Evolutionary conservation across 2,329 filamentous ascomycete species (phyloP).

Genomic region (Hypoxylon sp.): DNA sequence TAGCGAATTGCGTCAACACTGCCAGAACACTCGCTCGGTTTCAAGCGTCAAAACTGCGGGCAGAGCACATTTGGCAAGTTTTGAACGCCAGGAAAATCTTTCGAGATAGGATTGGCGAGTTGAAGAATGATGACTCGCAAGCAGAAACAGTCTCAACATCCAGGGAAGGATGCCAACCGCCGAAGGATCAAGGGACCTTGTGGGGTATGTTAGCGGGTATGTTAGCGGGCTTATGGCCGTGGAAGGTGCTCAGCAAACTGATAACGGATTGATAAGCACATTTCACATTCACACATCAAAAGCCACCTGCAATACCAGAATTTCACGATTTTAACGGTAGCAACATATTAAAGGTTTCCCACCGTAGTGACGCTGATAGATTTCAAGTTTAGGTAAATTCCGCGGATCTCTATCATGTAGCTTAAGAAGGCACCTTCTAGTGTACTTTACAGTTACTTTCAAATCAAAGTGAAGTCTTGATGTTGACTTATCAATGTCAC

Average conservation of each 20-base stretch:
- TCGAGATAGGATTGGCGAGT: not conserved
- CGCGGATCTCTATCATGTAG: not conserved
- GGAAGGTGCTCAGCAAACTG: not conserved
- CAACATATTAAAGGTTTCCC: too few relatives aligned
- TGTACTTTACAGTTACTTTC: too few relatives aligned
- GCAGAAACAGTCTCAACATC: not conserved
- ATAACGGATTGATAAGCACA: not conserved
- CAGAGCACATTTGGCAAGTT: not conserved
- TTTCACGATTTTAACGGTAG: too few relatives aligned
- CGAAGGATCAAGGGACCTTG: not conserved
- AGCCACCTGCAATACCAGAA: not conserved
- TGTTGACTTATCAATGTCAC: not conserved
- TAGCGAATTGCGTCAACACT: conserved; percentile 40
- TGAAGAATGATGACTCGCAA: not conserved
- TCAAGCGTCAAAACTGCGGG: not conserved
- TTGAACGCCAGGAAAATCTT: not conserved
- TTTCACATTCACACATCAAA: too few relatives aligned
- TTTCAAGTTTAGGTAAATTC: not conserved
- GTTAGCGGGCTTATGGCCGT: not conserved
- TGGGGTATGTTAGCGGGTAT: not conserved
- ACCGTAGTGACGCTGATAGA: too few relatives aligned
- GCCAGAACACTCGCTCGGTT: not conserved
- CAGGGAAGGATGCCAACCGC: not conserved
- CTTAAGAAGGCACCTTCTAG: not conserved
- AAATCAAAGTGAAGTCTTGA: not conserved